Percentiles rank a stretch among this genome's conserved stretches.
Evolutionary conservation across 164 flowering plant species (phyloP).

Genomic region (Aristolochia fimbriata): DNA sequence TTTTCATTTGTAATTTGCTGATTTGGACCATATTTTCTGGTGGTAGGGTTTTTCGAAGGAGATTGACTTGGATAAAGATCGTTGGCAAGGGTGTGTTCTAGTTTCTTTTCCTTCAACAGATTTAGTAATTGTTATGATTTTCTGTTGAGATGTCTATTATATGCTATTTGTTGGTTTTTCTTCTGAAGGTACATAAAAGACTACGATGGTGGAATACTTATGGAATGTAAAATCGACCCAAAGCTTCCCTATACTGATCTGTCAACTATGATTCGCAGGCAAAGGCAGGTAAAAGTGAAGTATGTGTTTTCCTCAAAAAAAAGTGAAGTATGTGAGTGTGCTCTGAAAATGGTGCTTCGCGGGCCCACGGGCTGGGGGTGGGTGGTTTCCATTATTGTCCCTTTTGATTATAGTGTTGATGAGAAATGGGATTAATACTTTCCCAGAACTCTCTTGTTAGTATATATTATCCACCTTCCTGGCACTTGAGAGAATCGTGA

Average conservation of each 20-base stretch:
- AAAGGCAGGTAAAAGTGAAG: constrained; percentile 54
- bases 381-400: too few relatives aligned
- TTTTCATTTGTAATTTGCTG: too few relatives aligned
- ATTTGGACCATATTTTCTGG: too few relatives aligned
- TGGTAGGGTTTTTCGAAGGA: constrained; percentile 90
- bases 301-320: too few relatives aligned
- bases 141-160: not conserved
- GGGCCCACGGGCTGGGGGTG: too few relatives aligned
- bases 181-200: constrained; percentile 79
- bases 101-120: too few relatives aligned
- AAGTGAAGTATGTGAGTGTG: not conserved
- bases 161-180: not conserved
- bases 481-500: too few relatives aligned
- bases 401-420: too few relatives aligned
- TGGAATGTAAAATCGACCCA: constrained; percentile 97
- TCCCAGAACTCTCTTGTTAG: too few relatives aligned
- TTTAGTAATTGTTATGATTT: too few relatives aligned
- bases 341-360: not conserved
- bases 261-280: constrained; percentile 85
- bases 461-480: too few relatives aligned
- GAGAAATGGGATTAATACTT: too few relatives aligned
- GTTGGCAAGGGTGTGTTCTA: constrained; percentile 87
- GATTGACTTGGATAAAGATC: constrained; percentile 81
- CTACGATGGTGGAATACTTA: constrained; percentile 95
- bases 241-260: constrained; percentile 96